Evolutionary conservation across 257 asterid species (phyloP).

Genomic region (Parsonsia alboflavescens): DNA sequence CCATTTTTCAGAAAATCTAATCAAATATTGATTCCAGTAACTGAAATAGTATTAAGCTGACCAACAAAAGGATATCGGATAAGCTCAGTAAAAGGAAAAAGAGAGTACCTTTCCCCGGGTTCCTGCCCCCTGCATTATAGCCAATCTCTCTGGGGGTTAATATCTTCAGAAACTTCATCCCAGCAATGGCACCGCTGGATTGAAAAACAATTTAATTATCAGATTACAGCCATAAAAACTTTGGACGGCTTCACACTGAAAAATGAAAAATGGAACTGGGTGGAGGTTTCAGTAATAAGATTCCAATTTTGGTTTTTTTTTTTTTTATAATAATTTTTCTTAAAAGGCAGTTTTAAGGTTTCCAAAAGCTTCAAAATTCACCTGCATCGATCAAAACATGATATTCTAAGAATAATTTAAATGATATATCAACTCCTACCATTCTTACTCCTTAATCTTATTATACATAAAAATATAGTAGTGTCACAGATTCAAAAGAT

Average conservation of each 20-base stretch:
- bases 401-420: too few relatives aligned
- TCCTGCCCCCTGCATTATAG: slow-evolving; percentile 33
- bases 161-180: slow-evolving; percentile 62
- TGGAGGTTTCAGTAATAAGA: slow-evolving; percentile 26
- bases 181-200: slow-evolving; percentile 14
- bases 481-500: too few relatives aligned
- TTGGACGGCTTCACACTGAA: not conserved
- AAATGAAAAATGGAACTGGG: too few relatives aligned
- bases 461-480: too few relatives aligned
- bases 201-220: slow-evolving; percentile 3
- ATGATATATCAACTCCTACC: too few relatives aligned
- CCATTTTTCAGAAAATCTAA: not conserved
- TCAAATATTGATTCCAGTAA: not conserved
- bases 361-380: too few relatives aligned
- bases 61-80: not conserved
- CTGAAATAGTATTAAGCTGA: not conserved
- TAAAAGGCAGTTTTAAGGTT: too few relatives aligned
- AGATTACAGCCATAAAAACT: not conserved
- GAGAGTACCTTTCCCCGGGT: slow-evolving; percentile 42
- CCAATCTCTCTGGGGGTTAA: slow-evolving; percentile 34
- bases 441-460: too few relatives aligned
- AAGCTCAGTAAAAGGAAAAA: slow-evolving; percentile 5
- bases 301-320: too few relatives aligned
- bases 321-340: too few relatives aligned
- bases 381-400: too few relatives aligned